Evolutionary conservation across 2,329 filamentous ascomycete genomes (phyloP).

Genomic region (Fusarium sp.): DNA sequence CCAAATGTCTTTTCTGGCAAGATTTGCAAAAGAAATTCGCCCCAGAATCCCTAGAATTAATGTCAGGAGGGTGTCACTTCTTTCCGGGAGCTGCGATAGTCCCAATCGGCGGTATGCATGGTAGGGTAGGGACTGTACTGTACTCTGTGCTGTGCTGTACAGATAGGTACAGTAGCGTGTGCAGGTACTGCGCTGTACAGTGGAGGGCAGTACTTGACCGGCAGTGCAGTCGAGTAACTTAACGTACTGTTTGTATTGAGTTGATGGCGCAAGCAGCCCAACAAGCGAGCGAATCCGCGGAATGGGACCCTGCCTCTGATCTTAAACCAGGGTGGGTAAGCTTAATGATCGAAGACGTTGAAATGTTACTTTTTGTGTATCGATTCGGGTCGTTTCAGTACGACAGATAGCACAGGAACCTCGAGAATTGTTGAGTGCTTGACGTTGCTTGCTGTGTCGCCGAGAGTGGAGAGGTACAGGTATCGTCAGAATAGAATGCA

Average conservation of each 20-base stretch:
- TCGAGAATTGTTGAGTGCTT: conserved; percentile 8
- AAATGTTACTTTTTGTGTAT: conserved; percentile 20
- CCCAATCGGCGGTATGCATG: neutral
- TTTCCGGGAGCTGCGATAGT: conserved; percentile 34
- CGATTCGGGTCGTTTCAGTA: neutral
- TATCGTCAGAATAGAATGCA: conserved; percentile 29
- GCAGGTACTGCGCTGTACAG: conserved; percentile 4
- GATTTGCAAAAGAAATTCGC: conserved; percentile 48
- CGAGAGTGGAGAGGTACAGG: conserved; percentile 31
- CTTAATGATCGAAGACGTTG: conserved; percentile 31
- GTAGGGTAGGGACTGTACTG: neutral
- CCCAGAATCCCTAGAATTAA: conserved; percentile 35
- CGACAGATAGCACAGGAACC: neutral
- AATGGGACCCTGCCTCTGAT: conserved; percentile 39
- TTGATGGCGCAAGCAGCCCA: conserved; percentile 45
- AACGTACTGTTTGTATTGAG: conserved; percentile 18
- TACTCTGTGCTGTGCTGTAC: conserved; percentile 4
- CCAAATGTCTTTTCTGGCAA: conserved; percentile 45
- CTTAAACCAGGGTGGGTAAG: conserved; percentile 40
- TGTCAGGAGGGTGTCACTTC: conserved; percentile 42
- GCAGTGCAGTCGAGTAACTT: neutral
- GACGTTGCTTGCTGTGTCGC: conserved; percentile 25
- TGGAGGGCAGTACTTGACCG: neutral
- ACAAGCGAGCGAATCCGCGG: conserved; percentile 24
- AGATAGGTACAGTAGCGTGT: neutral